A percentile compares a stretch with the other conserved stretches of the same genome.
Evolutionary conservation across 2,329 filamentous ascomycete genomes (phyloP).

Genomic region (Diaporthe humulicola): DNA sequence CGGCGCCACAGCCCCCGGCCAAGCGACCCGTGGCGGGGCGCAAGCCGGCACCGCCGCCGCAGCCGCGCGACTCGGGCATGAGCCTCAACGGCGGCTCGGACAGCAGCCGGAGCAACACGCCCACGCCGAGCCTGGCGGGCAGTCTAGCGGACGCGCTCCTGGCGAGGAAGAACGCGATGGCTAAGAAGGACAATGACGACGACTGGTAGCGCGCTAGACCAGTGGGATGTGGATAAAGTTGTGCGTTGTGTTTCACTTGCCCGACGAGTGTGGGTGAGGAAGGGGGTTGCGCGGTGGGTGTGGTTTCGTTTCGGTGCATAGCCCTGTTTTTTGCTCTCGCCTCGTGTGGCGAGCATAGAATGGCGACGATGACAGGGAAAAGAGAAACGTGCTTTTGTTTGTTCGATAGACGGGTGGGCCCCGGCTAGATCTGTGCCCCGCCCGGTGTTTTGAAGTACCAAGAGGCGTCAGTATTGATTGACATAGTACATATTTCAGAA

Average conservation of each 20-base stretch:
- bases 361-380: not conserved
- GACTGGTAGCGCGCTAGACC: conserved; percentile 68
- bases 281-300: not conserved
- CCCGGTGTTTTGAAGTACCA: conserved; percentile 21
- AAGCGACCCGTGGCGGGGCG: conserved; percentile 82
- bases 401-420: conserved; percentile 24
- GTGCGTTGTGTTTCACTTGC: not conserved
- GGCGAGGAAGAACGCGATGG: conserved; percentile 82
- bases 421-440: conserved; percentile 2
- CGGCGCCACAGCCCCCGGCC: conserved; percentile 81
- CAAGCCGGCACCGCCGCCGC: conserved; percentile 75
- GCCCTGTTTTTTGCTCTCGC: conserved; percentile 29
- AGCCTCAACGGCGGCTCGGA: conserved; percentile 69
- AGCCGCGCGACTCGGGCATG: conserved; percentile 80
- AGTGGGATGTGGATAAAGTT: not conserved
- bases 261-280: not conserved
- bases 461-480: conserved; percentile 23
- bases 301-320: conserved; percentile 35
- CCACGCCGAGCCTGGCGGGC: conserved; percentile 78
- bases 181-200: conserved; percentile 77
- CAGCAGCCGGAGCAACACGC: conserved; percentile 78
- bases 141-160: conserved; percentile 84
- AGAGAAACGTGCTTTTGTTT: conserved; percentile 13
- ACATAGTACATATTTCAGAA: conserved; percentile 23
- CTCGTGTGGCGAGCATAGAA: conserved; percentile 25